Base-by-base conservation (phyloP, 805 yeast species). In the Cyberlindnera subsufficiens region DNA sequence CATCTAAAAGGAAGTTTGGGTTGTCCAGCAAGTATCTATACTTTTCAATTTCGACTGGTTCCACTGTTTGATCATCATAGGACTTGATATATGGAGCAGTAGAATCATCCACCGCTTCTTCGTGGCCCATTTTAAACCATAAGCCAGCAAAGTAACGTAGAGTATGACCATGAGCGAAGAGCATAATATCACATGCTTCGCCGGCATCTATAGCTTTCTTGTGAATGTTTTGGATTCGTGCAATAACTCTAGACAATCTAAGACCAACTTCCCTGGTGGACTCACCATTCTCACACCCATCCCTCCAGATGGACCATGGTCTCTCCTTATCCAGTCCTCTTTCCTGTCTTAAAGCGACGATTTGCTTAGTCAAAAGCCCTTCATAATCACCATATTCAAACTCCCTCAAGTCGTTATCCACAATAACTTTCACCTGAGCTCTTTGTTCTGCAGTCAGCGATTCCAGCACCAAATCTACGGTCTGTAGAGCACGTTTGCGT, bases 311-410 rank as follows among this genome's bases (percentile, higher is more conserved):
- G 42, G 72, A 67, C 96, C 96, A 89, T 5, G 68, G 67, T 30
- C 51, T 55, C 33, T 68, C 72, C 29, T 54, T 46, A 36, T 68
- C 76, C 32, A 85, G 63, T 0, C 93, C 95, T 42, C 81, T 71
- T 25, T 65, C 53, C 22, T 66, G 65, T 59, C 96, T 77, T 51
- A 78, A 63, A 13, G 69, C 75, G 35, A 72, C 66, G 60, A 90
- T 88, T 54, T 90, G 78, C 6, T 66, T 60, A 2, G 96, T 84
- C 44, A 73, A 59, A 51, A 80, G 63, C 5, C 98, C 98, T 69
- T 91, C 98, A 62, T 91, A 91, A 58, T 86, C 93, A 52, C 98
- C 98, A 56, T 91, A 91, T 52, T 87, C 95, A 97, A 97, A 91
- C 65, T 91, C 98, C 53, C 93, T 75, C 39, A 89, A 64, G 55